Conservation (phyloP, 73 alveolate genomes). For the Blepharisma japonicum region DNA sequence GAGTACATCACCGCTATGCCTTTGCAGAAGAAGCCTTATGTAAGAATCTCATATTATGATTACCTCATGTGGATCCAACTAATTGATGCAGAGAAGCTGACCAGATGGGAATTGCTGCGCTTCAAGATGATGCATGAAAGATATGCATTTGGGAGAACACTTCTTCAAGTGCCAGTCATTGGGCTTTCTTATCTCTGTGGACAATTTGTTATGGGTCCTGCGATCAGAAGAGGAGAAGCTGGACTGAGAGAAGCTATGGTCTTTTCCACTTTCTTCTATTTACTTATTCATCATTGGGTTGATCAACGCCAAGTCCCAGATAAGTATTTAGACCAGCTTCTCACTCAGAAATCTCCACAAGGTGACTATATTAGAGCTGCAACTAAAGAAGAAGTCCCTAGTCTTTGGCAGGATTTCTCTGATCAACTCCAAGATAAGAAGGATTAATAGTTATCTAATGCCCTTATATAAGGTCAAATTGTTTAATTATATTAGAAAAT, state of each 20-base stretch:
- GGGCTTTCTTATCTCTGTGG: slow-evolving; percentile 24
- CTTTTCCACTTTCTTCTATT: slow-evolving; percentile 11
- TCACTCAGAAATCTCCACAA: slow-evolving; percentile 11
- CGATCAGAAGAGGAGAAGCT: slow-evolving; percentile 28
- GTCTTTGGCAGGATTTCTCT: slow-evolving; percentile 8
- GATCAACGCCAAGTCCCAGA: slow-evolving; percentile 5
- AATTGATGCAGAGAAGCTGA: slow-evolving; percentile 17
- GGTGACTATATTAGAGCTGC: slow-evolving; percentile 16
- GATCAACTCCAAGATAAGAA: slow-evolving; percentile 3
- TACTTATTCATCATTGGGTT: slow-evolving; percentile 4
- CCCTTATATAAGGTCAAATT: too few relatives aligned
- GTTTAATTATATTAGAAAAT: too few relatives aligned
- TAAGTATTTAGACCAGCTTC: slow-evolving; percentile 2
- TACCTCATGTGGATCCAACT: slow-evolving; percentile 11
- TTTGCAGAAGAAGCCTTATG: slow-evolving; percentile 9
- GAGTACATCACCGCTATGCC: background rate
- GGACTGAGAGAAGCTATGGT: slow-evolving; percentile 26
- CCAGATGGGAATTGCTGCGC: slow-evolving; percentile 4
- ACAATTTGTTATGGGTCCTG: slow-evolving; percentile 27
- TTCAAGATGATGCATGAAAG: slow-evolving; percentile 30
- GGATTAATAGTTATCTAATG: background rate
- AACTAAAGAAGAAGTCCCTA: slow-evolving; percentile 13
- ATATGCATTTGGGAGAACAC: slow-evolving; percentile 4
- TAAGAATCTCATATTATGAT: slow-evolving; percentile 18
- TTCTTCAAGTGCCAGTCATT: slow-evolving; percentile 22